phyloP scores from a whole-genome alignment of 1,284 basidiomycete genomes.

The Cryptococcus sp. region DNA sequence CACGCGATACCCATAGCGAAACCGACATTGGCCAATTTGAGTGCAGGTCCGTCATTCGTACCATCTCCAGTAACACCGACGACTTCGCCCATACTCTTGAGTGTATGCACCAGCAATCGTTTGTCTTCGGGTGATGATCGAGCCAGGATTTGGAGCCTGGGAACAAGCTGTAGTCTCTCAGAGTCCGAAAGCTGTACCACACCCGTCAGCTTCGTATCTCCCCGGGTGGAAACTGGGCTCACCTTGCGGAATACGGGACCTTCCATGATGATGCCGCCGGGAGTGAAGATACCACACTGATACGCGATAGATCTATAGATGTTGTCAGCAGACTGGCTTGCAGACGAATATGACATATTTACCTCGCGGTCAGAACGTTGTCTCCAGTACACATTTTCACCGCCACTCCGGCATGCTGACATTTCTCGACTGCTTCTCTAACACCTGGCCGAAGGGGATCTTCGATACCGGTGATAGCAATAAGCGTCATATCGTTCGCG shows the following conservation, averaged over 20 bases:
- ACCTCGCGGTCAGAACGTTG: slow-evolving; percentile 75
- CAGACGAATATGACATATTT: neutral
- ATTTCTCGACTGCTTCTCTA: slow-evolving; percentile 79
- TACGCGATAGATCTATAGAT: slow-evolving; percentile 76
- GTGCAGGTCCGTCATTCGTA: slow-evolving; percentile 95
- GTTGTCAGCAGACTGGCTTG: neutral
- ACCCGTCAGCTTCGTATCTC: neutral
- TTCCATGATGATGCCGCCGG: slow-evolving; percentile 95
- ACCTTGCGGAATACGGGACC: slow-evolving; percentile 69
- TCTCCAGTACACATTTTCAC: slow-evolving; percentile 99
- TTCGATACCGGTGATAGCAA: slow-evolving; percentile 90
- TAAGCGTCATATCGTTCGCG: slow-evolving; percentile 73
- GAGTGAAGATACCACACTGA: slow-evolving; percentile 91
- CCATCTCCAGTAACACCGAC: slow-evolving; percentile 98
- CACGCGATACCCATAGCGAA: slow-evolving; percentile 96
- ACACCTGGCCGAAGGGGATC: slow-evolving; percentile 93
- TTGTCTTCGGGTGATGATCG: slow-evolving; percentile 99
- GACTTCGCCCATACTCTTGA: slow-evolving; percentile 85
- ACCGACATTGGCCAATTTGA: slow-evolving; percentile 91
- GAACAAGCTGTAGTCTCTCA: slow-evolving; percentile 58
- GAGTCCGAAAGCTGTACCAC: slow-evolving; percentile 50
- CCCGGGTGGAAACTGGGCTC: neutral
- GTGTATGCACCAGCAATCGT: slow-evolving; percentile 84
- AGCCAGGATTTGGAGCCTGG: slow-evolving; percentile 65
- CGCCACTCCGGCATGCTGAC: slow-evolving; percentile 83